A percentile compares a stretch with the other conserved stretches of the same genome.
phyloP scores from a whole-genome alignment of 306 rosid genomes.

The Cicer chorassanicum region DNA sequence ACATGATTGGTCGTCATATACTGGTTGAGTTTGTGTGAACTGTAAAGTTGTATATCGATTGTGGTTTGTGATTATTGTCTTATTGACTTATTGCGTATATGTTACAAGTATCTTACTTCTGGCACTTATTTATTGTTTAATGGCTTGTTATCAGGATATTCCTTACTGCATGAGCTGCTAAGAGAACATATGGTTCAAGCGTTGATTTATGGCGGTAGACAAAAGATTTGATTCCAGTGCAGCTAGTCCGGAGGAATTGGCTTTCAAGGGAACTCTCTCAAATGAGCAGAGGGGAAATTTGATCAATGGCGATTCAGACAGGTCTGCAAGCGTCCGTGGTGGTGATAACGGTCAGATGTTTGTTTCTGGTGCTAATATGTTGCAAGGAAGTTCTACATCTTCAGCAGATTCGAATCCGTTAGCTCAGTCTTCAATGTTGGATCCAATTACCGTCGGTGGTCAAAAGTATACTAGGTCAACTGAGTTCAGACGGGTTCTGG shows the following conservation, averaged over 20 bases:
- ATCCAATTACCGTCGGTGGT: constrained; percentile 66
- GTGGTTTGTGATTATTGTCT: constrained; percentile 35
- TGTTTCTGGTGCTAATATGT: constrained; percentile 54
- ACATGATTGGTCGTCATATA: constrained; percentile 16
- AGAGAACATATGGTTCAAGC: constrained; percentile 42
- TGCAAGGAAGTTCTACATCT: constrained; percentile 57
- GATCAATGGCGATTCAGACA: constrained; percentile 57
- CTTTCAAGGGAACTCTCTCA: constrained; percentile 55
- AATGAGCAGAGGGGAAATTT: constrained; percentile 63
- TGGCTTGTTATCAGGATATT: constrained; percentile 40
- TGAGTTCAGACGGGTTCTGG: constrained; percentile 67
- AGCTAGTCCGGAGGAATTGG: constrained; percentile 59
- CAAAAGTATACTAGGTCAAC: constrained; percentile 53
- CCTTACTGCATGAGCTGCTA: constrained; percentile 35
- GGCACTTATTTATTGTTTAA: constrained; percentile 45
- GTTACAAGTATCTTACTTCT: constrained; percentile 27
- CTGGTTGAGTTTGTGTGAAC: constrained; percentile 27
- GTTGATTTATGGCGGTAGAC: constrained; percentile 69
- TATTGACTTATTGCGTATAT: constrained; percentile 37
- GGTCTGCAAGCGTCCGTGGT: constrained; percentile 67
- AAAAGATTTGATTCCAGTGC: constrained; percentile 66
- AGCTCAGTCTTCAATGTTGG: constrained; percentile 63
- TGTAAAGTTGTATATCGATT: constrained; percentile 31
- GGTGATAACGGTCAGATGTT: constrained; percentile 59
- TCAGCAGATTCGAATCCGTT: constrained; percentile 58